Conservation (phyloP, 345 rosid species). For the Bruguiera sexangula region DNA sequence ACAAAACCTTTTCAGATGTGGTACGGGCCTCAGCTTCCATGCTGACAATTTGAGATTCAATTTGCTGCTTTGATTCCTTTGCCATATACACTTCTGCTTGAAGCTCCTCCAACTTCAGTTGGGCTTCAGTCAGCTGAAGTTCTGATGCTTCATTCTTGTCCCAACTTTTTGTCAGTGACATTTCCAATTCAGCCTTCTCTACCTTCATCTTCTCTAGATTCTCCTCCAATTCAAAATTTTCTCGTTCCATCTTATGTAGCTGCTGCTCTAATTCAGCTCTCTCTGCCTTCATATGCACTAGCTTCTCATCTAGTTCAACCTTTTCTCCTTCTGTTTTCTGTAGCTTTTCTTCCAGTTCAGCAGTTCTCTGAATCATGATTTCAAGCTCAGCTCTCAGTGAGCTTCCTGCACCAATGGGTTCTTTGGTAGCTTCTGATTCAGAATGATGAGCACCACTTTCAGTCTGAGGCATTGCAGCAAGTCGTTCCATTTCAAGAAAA, state of each 20-base stretch:
- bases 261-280: slow-evolving; percentile 45
- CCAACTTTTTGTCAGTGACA: slow-evolving; percentile 7
- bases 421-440: slow-evolving; percentile 40
- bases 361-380: slow-evolving; percentile 28
- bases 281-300: slow-evolving; percentile 18
- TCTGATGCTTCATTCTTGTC: slow-evolving; percentile 13
- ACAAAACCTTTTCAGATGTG: slow-evolving; percentile 46
- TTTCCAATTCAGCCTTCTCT: slow-evolving; percentile 23
- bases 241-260: slow-evolving; percentile 35
- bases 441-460: slow-evolving; percentile 25
- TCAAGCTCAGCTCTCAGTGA: slow-evolving; percentile 53
- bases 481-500: slow-evolving; percentile 82
- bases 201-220: slow-evolving; percentile 47
- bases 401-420: slow-evolving; percentile 32
- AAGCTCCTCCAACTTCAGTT: slow-evolving; percentile 47
- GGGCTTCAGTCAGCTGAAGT: slow-evolving; percentile 47
- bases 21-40: slow-evolving; percentile 49
- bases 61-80: slow-evolving; percentile 44
- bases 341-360: slow-evolving; percentile 39
- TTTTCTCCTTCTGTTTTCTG: slow-evolving; percentile 29
- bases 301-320: slow-evolving; percentile 16
- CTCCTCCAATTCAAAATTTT: slow-evolving; percentile 53
- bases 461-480: slow-evolving; percentile 64
- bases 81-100: slow-evolving; percentile 40
- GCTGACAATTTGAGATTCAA: slow-evolving; percentile 53